Evolutionary conservation across 2,329 filamentous ascomycete species (phyloP), one percentile per base, ranked within the genome.

Genomic region (Aspergillus quadrilineatus): DNA sequence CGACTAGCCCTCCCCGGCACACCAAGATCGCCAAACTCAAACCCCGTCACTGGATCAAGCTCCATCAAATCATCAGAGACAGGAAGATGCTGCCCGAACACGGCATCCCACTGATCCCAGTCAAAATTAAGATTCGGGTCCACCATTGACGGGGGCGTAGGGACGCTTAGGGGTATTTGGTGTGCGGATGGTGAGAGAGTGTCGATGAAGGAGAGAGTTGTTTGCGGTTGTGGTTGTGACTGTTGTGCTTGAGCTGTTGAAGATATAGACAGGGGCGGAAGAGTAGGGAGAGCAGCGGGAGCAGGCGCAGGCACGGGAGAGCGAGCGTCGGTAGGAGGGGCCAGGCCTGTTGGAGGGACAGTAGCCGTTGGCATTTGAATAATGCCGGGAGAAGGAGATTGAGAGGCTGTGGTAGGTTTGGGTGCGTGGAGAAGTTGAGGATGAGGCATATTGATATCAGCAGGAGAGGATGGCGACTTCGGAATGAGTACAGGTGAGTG

Each of bases 21-120:
- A 2, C 63, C 64, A 17, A 70, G 47, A 58, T 72, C 67, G 6
- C 65, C 63, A 55, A 73, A 69, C 28, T 73, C 72, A 37, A 73
- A 60, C 2, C 70, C 70, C 1, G 68, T 59, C 7, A 74, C 69
- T 3, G 73, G 69, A 50, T 77, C 75, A 12, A 77, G 57, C 54
- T 77, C 75, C 72, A 77, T 76, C 10, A 75, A 56, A 36, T 76
- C 75, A 56, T 77, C 75, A 0, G 75, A 70, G 15, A 77, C 73
- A 12, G 74, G 73, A 10, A 77, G 64, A 57, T 78, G 75, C 53
- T 78, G 76, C 1, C 77, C 76, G 50, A 79, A 79, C 2, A 79
- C 76, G 6, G 76, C 74, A 51, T 79, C 77, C 77, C 77, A 79
- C 60, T 77, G 71, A 52, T 79, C 77, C 77, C 77, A 79, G 63